Percentiles rank a stretch among this genome's conserved stretches.
phyloP scores from a whole-genome alignment of 2,329 filamentous ascomycete species.

The Penicillium sp. region DNA sequence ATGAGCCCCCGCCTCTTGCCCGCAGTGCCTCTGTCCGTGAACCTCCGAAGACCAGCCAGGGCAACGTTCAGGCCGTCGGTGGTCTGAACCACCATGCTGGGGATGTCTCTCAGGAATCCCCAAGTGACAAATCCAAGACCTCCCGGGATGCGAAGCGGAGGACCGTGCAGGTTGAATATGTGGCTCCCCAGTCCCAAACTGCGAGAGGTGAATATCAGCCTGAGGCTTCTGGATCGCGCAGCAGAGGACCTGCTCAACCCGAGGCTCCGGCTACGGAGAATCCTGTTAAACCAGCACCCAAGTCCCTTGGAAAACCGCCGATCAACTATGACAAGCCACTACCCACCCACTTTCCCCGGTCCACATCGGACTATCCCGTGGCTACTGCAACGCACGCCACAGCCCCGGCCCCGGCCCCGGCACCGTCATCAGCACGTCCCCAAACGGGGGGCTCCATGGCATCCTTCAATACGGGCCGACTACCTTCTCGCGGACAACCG shows the following conservation, averaged over 20 bases:
- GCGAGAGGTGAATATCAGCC: slow-evolving; percentile 60
- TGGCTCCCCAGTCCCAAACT: slow-evolving; percentile 84
- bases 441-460: slow-evolving; percentile 80
- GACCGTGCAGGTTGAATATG: slow-evolving; percentile 97
- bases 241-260: slow-evolving; percentile 3
- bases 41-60: slow-evolving; percentile 64
- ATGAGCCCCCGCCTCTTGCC: slow-evolving; percentile 64
- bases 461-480: slow-evolving; percentile 57
- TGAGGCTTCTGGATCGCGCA: slow-evolving; percentile 17
- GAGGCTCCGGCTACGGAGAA: slow-evolving; percentile 10
- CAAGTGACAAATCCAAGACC: slow-evolving; percentile 63
- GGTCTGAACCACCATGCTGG: slow-evolving; percentile 72
- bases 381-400: slow-evolving; percentile 43
- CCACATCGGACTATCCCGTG: slow-evolving; percentile 59
- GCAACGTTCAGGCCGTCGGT: slow-evolving; percentile 49
- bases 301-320: slow-evolving; percentile 9
- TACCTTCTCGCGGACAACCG: slow-evolving; percentile 80
- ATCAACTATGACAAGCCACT: slow-evolving; percentile 39
- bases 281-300: slow-evolving; percentile 2
- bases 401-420: slow-evolving; percentile 30
- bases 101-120: slow-evolving; percentile 67
- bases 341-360: slow-evolving; percentile 53
- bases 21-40: slow-evolving; percentile 93
- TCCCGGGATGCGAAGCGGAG: slow-evolving; percentile 82
- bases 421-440: slow-evolving; percentile 58